A percentile compares a stretch with the other conserved stretches of the same genome.
These are phyloP conservation scores for Fagus crenata DNA, from an alignment of 306 rosid species.

Conservation along the genomic window DNA sequence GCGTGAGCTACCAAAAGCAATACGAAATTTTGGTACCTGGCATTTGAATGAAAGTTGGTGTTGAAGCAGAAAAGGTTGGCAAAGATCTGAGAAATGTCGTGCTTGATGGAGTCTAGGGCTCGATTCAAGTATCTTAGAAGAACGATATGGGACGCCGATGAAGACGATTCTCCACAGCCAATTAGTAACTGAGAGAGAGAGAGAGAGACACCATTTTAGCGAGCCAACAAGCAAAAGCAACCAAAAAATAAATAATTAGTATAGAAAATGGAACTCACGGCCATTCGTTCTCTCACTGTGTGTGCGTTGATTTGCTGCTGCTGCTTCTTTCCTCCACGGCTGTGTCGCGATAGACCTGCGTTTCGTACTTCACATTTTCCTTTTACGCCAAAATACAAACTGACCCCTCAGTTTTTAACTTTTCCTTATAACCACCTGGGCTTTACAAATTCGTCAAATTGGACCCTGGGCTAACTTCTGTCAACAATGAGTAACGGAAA, in stretches of 20 bases:
- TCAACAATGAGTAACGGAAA: too few relatives aligned
- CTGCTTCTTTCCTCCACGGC: too few relatives aligned
- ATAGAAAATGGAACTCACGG: conserved; percentile 25
- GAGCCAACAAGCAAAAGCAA: background rate
- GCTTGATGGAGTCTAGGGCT: conserved; percentile 47
- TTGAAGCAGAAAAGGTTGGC: conserved; percentile 40
- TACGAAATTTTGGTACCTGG: conserved; percentile 35
- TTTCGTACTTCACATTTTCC: too few relatives aligned
- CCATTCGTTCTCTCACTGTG: conserved; percentile 21
- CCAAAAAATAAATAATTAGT: background rate
- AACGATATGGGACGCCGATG: conserved; percentile 27
- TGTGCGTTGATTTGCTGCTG: too few relatives aligned
- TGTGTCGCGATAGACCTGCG: too few relatives aligned
- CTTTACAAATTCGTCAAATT: too few relatives aligned
- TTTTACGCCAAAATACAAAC: too few relatives aligned
- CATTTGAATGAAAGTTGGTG: conserved; percentile 16
- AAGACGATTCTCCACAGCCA: conserved; percentile 39
- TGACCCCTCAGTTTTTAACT: too few relatives aligned
- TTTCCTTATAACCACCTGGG: too few relatives aligned
- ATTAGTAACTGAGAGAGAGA: conserved; percentile 36
- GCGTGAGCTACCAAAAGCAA: too few relatives aligned
- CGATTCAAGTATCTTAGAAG: conserved; percentile 43
- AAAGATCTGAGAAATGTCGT: conserved; percentile 42
- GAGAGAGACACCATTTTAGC: background rate
- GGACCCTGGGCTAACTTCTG: too few relatives aligned